Base-by-base conservation (phyloP, 2,329 filamentous ascomycete species). In the Aspergillus fructus region DNA sequence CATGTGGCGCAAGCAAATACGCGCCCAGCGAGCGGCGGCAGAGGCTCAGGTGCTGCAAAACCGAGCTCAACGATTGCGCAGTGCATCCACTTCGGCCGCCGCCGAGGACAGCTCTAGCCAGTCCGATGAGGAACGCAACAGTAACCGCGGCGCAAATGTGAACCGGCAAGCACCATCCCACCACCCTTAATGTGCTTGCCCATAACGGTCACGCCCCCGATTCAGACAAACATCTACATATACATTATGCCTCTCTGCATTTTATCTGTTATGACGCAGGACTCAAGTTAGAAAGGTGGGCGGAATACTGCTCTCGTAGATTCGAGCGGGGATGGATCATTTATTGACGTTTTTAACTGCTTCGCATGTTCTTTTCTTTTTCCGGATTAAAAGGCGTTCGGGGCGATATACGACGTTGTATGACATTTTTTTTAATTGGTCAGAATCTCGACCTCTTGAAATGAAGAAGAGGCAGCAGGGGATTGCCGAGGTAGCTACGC, bases 1-100 rank as follows among this genome's bases (percentile, higher is more conserved):
- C 59, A 93, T 96, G 86, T 96, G 92, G 92, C 86, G 88, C 62
- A 93, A 93, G 75, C 92, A 96, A 73, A 92, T 90, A 61, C 84
- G 88, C 59, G 89, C 90, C 2, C 89, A 93, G 70, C 83, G 83
- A 62, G 89, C 89, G 5, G 85, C 84, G 3, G 82, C 84, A 55
- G 82, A 86, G 68, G 85, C 85, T 6, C 75, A 78, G 56, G 73
- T 76, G 27, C 68, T 80, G 24, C 71, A 77, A 52, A 73, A 76
- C 55, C 72, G 74, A 9, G 78, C 77, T 3, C 70, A 77, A 59
- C 73, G 74, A 57, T 67, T 78, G 39, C 72, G 74, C 51, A 76
- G 73, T 59, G 76, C 74, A 42, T 75, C 73, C 9, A 69, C 72
- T 24, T 65, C 71, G 34, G 72, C 68, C 42, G 68, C 51, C 34